A percentile compares a stretch with the other conserved stretches of the same genome.
phyloP scores from a whole-genome alignment of 352 stramenopile species.

The Pythium rhizo-oryzae region DNA sequence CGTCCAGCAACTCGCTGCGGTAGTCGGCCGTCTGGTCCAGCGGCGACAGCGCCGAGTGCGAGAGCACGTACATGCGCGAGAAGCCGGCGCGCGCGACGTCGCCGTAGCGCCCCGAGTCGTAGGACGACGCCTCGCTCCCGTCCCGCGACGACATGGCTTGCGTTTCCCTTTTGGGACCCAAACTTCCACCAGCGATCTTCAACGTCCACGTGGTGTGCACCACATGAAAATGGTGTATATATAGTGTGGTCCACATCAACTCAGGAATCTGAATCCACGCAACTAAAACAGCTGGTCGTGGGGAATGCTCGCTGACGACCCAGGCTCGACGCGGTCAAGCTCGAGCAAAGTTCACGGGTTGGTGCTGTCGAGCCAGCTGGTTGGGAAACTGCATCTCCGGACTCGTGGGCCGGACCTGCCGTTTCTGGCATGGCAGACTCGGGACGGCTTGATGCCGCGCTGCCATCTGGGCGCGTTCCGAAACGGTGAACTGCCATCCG shows the following conservation, averaged over 20 bases:
- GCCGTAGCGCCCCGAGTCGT: conserved; percentile 59
- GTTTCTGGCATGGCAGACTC: background rate
- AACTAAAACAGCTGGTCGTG: no score
- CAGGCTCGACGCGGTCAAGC: background rate
- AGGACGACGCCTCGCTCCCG: conserved; percentile 42
- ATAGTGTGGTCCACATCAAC: background rate
- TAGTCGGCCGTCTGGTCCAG: conserved; percentile 37
- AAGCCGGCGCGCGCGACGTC: conserved; percentile 56
- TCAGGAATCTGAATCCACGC: background rate
- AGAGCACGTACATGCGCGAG: conserved; percentile 68
- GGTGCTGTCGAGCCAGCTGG: background rate
- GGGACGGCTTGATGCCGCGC: background rate
- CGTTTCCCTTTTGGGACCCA: no score
- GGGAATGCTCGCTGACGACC: no score
- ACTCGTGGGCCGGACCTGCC: background rate
- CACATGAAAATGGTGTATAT: background rate
- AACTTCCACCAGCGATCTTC: background rate
- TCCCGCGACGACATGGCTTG: conserved; percentile 33
- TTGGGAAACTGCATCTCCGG: background rate
- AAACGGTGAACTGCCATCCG: background rate
- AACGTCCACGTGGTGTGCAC: background rate
- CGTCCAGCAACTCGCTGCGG: conserved; percentile 8
- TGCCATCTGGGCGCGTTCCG: background rate
- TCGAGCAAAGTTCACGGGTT: background rate
- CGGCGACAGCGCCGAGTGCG: conserved; percentile 31